These are phyloP conservation scores for Neurospora sp. DNA, from an alignment of 495 filamentous ascomycete species.

Conservation along the genomic window DNA sequence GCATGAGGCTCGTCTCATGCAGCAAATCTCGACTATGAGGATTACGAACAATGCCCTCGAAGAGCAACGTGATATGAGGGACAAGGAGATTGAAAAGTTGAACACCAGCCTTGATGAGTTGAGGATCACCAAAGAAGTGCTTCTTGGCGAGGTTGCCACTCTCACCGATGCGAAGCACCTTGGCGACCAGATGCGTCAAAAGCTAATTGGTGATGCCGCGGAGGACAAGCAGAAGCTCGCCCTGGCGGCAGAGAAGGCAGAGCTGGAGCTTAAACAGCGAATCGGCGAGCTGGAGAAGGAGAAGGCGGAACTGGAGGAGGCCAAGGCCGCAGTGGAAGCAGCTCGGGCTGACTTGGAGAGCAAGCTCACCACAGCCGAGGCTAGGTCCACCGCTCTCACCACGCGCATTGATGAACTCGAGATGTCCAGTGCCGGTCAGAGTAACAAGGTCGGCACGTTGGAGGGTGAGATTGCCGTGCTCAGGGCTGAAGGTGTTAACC, in stretches of 20 bases:
- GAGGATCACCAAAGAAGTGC: conserved; percentile 5
- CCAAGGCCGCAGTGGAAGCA: conserved; percentile 21
- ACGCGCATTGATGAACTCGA: conserved; percentile 15
- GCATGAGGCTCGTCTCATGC: conserved; percentile 25
- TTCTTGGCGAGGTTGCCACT: conserved; percentile 6
- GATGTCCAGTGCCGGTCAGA: conserved; percentile 10
- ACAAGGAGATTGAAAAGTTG: conserved; percentile 28
- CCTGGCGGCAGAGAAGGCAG: conserved; percentile 12
- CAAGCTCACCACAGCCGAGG: conserved; percentile 15
- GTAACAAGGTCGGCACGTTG: conserved; percentile 9
- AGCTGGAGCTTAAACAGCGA: conserved; percentile 15
- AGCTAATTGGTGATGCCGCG: conserved; percentile 7
- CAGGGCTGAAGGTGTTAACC: conserved; percentile 9
- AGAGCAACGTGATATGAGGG: conserved; percentile 25
- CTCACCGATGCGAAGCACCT: conserved; percentile 14
- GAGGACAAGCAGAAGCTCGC: conserved; percentile 14
- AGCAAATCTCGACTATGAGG: conserved; percentile 28
- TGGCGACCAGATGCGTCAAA: conserved; percentile 13
- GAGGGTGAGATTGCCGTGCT: conserved; percentile 14
- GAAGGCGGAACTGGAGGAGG: conserved; percentile 23
- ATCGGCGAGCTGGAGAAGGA: conserved; percentile 28
- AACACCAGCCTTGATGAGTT: conserved; percentile 17
- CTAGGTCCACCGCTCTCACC: conserved; percentile 15
- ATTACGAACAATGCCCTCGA: conserved; percentile 24
- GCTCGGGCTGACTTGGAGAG: conserved; percentile 25